A percentile compares a stretch with the other conserved stretches of the same genome.
phyloP scores from a whole-genome alignment of 371 early-diverging fungal species.

The Polyrhizophydium stewartii region DNA sequence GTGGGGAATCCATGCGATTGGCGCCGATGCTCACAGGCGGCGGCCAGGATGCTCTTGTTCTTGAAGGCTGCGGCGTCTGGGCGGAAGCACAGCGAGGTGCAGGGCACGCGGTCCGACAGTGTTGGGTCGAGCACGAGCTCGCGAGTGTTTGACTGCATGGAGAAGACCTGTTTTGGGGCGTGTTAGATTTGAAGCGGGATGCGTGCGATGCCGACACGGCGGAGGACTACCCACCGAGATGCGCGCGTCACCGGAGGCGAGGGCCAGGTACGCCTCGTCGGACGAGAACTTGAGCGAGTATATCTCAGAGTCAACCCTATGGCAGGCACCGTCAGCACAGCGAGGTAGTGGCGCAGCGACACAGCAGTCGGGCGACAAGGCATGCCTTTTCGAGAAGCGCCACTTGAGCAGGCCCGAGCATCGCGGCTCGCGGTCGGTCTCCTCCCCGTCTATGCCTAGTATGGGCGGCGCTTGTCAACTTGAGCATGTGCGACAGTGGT shows the following conservation, averaged over 20 bases:
- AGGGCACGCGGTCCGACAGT: constrained; percentile 16
- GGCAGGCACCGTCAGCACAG: not conserved
- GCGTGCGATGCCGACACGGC: not conserved
- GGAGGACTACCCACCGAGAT: constrained; percentile 19
- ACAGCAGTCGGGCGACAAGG: constrained; percentile 1
- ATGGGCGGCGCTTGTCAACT: not conserved
- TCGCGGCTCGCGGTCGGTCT: constrained; percentile 11
- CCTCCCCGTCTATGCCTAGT: constrained; percentile 5
- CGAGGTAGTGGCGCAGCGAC: not conserved
- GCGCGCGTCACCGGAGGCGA: constrained; percentile 24
- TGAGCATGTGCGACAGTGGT: not conserved
- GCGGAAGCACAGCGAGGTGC: constrained; percentile 35
- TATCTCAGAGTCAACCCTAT: constrained; percentile 32
- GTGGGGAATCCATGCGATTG: no score
- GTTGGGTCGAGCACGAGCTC: constrained; percentile 14
- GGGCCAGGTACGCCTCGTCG: constrained; percentile 34
- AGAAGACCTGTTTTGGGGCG: constrained; percentile 21
- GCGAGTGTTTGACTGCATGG: constrained; percentile 25
- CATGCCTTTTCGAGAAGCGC: constrained; percentile 8
- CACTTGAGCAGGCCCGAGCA: constrained; percentile 10
- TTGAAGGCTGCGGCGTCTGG: constrained; percentile 25
- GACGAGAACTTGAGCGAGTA: constrained; percentile 37
- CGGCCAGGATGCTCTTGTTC: constrained; percentile 36
- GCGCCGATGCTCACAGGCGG: constrained; percentile 36
- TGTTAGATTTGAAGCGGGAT: not conserved